Percentiles rank a stretch among this genome's conserved stretches.
phyloP scores from a whole-genome alignment of 495 filamentous ascomycete genomes.

The Penicillium riverlandense region DNA sequence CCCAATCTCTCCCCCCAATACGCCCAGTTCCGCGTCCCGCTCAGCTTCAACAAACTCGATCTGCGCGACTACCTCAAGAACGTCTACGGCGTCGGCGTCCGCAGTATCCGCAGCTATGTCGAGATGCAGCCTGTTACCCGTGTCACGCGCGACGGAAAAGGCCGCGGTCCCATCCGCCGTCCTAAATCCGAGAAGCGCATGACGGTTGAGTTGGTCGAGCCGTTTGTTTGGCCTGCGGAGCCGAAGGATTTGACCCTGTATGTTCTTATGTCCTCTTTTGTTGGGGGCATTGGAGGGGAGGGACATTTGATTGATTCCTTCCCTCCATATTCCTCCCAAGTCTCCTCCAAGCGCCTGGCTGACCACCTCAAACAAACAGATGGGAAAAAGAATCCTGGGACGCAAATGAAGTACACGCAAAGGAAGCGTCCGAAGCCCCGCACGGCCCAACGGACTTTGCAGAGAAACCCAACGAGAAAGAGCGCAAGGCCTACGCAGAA shows the following conservation, averaged over 20 bases:
- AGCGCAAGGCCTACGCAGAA: slow-evolving; percentile 29
- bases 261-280: slow-evolving; percentile 9
- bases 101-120: slow-evolving; percentile 71
- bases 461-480: slow-evolving; percentile 20
- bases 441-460: not conserved
- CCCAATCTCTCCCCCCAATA: slow-evolving; percentile 65
- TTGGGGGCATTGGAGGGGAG: no score
- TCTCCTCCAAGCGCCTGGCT: no score
- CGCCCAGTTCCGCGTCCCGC: slow-evolving; percentile 77
- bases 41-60: slow-evolving; percentile 87
- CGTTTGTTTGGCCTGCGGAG: slow-evolving; percentile 75
- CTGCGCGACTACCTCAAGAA: slow-evolving; percentile 81
- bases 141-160: slow-evolving; percentile 28
- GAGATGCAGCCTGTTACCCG: slow-evolving; percentile 56
- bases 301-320: not conserved
- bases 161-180: slow-evolving; percentile 40
- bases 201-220: slow-evolving; percentile 76
- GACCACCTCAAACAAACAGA: slow-evolving; percentile 17
- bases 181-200: slow-evolving; percentile 75
- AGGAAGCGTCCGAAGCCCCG: slow-evolving; percentile 17
- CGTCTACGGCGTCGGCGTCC: slow-evolving; percentile 59
- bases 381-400: slow-evolving; percentile 45
- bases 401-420: slow-evolving; percentile 16
- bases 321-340: not conserved
- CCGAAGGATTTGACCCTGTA: slow-evolving; percentile 51